Evolutionary conservation across 257 asterid genomes (phyloP).

Genomic region (Solanum infundibuliforme): DNA sequence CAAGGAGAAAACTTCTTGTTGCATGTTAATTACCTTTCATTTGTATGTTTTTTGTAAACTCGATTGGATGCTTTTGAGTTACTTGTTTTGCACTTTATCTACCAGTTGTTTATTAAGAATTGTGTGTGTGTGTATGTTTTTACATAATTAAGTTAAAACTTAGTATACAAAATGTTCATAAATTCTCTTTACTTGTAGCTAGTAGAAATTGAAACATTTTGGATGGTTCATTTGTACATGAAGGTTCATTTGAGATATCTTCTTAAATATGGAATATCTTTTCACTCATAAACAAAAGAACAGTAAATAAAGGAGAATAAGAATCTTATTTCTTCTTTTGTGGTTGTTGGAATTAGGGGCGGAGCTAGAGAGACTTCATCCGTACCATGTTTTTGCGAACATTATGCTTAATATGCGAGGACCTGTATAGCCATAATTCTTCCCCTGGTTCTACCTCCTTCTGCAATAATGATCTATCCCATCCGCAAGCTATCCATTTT

Average conservation of each 20-base stretch:
- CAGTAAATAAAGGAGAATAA: not conserved
- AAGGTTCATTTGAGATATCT: not conserved
- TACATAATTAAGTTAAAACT: no score
- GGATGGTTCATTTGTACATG: not conserved
- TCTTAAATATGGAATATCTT: not conserved
- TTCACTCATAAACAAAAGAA: not conserved
- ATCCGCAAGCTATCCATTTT: not conserved
- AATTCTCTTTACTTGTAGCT: not conserved
- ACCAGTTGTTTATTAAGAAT: not conserved
- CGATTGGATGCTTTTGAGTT: not conserved
- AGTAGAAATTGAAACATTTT: not conserved
- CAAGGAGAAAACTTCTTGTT: not conserved
- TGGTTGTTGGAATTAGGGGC: not conserved
- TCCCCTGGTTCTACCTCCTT: not conserved
- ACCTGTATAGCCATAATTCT: no score
- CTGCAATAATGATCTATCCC: not conserved
- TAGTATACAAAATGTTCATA: not conserved
- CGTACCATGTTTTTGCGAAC: no score
- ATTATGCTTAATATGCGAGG: no score
- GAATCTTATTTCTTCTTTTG: not conserved
- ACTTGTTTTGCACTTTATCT: not conserved
- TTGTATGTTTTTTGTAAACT: not conserved
- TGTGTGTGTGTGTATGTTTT: not conserved
- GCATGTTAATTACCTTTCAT: not conserved
- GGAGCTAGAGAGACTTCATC: not conserved